phyloP scores from a whole-genome alignment of 495 filamentous ascomycete genomes.

The Neurospora sp. region DNA sequence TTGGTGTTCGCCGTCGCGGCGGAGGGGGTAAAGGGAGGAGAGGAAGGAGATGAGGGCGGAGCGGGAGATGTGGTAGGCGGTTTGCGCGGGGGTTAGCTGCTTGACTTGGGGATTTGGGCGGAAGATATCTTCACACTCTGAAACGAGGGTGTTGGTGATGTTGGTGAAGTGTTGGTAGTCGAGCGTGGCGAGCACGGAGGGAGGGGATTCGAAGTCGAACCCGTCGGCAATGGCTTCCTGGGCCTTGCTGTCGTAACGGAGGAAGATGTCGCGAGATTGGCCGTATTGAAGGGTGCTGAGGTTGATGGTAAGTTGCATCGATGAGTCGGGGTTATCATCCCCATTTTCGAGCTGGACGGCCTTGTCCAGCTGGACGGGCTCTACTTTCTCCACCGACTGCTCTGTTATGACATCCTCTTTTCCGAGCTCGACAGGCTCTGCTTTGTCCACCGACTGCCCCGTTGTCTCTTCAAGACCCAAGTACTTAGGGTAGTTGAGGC shows the following conservation, averaged over 20 bases:
- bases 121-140: constrained; percentile 1
- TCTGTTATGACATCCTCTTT: constrained; percentile 18
- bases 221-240: neutral
- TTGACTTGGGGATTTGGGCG: neutral
- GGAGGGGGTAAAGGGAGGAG: constrained; percentile 21
- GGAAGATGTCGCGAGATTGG: constrained; percentile 37
- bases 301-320: constrained; percentile 19
- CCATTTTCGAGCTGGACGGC: neutral
- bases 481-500: constrained; percentile 21
- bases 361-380: neutral
- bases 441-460: constrained; percentile 22
- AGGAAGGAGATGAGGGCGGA: constrained; percentile 30
- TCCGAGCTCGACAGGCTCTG: constrained; percentile 9
- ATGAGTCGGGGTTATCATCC: neutral
- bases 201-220: constrained; percentile 1
- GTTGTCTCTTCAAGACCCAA: constrained; percentile 24
- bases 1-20: constrained; percentile 18
- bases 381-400: constrained; percentile 13
- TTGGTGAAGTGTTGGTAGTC: constrained; percentile 17
- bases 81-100: constrained; percentile 11
- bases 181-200: constrained; percentile 19
- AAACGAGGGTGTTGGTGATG: neutral
- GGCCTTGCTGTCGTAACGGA: constrained; percentile 9
- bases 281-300: constrained; percentile 37
- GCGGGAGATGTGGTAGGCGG: constrained; percentile 35